Evolutionary conservation across 805 yeast genomes (phyloP).

Genomic region (Sugiyamaella mastotermitis): DNA sequence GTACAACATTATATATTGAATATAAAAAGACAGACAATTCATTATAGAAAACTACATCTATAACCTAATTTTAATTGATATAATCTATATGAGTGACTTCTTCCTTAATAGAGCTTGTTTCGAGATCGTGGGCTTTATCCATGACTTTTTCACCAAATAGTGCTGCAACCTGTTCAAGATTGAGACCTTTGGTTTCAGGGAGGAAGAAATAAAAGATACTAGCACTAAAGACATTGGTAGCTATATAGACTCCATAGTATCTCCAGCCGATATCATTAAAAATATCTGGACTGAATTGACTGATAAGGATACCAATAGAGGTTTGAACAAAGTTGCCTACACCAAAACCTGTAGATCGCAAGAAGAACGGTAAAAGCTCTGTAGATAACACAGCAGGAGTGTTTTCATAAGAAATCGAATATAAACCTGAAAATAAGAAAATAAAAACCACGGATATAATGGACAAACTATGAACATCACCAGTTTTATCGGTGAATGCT

Average conservation of each 20-base stretch:
- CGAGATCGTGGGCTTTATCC: neutral
- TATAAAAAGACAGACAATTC: too few relatives aligned
- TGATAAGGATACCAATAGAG: conserved; percentile 25
- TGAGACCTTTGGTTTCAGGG: conserved; percentile 38
- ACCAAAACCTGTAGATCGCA: conserved; percentile 39
- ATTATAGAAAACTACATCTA: too few relatives aligned
- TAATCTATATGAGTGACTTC: too few relatives aligned
- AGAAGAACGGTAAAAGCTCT: conserved; percentile 24
- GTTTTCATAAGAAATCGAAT: too few relatives aligned
- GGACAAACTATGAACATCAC: too few relatives aligned
- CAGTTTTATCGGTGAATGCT: too few relatives aligned
- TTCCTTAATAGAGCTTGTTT: too few relatives aligned
- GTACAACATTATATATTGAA: too few relatives aligned
- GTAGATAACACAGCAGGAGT: too few relatives aligned
- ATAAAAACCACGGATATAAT: too few relatives aligned
- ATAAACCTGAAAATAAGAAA: too few relatives aligned
- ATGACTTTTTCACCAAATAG: conserved; percentile 33
- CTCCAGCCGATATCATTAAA: conserved; percentile 39
- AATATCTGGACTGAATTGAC: conserved; percentile 35
- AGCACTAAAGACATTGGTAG: conserved; percentile 27
- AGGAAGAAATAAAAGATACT: conserved; percentile 30
- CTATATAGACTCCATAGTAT: conserved; percentile 35
- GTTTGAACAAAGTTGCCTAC: conserved; percentile 22
- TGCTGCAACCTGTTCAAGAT: conserved; percentile 39
- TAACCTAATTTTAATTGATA: too few relatives aligned